phyloP scores from a whole-genome alignment of 2,329 filamentous ascomycete genomes.

The Trichophyton mentagrophytes region DNA sequence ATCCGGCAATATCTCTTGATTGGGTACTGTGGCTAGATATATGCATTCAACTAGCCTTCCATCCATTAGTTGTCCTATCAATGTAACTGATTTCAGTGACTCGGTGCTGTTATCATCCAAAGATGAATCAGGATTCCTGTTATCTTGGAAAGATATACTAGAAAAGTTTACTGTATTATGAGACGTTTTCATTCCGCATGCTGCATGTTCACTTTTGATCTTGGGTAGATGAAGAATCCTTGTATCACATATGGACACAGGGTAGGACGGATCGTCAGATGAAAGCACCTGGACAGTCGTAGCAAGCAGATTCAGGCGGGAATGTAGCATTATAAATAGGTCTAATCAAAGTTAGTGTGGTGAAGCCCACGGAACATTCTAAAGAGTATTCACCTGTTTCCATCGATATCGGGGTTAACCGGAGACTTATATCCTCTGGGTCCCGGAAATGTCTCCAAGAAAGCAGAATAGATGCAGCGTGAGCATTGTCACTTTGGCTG shows the following conservation, averaged over 20 bases:
- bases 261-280: conserved; percentile 15
- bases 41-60: not conserved
- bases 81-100: not conserved
- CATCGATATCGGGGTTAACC: conserved; percentile 24
- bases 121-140: not conserved
- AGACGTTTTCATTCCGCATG: not conserved
- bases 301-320: conserved; percentile 25
- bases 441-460: conserved; percentile 45
- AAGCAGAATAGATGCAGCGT: conserved; percentile 29
- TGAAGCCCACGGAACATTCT: not conserved
- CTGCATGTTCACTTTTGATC: not conserved
- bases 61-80: conserved; percentile 5
- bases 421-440: conserved; percentile 40
- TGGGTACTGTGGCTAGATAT: not conserved
- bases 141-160: not conserved
- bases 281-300: conserved; percentile 23
- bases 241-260: conserved; percentile 22
- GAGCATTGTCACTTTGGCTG: conserved; percentile 13
- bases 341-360: conserved; percentile 17
- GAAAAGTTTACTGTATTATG: not conserved
- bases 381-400: conserved; percentile 21
- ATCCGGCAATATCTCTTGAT: not conserved
- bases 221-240: conserved; percentile 22
- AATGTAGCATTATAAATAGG: conserved; percentile 29
- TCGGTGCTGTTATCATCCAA: not conserved